Evolutionary conservation across 139 green algal genomes (phyloP).

Genomic region (Chlorella sp.): DNA sequence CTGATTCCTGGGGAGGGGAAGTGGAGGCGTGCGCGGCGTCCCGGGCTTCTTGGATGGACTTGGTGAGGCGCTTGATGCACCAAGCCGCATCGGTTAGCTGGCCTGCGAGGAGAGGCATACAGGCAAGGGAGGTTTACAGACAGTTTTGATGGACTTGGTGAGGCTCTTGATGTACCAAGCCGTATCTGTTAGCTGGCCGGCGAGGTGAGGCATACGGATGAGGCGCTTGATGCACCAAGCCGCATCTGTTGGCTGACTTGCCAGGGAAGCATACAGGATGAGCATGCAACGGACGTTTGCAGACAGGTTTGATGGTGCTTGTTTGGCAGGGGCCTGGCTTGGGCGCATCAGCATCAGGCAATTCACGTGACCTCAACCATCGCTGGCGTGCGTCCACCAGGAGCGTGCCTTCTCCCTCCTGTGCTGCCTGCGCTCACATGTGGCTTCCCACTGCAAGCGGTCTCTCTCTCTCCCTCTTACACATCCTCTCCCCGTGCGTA

Average conservation of each 20-base stretch:
- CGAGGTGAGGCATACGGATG: neutral
- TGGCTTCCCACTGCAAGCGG: no score
- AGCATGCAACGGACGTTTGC: no score
- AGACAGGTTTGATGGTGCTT: no score
- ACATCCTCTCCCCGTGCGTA: no score
- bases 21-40: neutral
- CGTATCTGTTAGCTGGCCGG: neutral
- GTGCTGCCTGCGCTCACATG: no score
- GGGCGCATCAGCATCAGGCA: no score
- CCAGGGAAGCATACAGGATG: no score
- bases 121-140: neutral
- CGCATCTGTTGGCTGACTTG: neutral
- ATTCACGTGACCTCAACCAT: no score
- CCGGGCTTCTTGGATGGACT: neutral
- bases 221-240: neutral
- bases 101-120: neutral
- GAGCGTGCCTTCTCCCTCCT: no score
- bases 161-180: neutral
- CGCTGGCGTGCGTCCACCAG: no score
- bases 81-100: neutral
- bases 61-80: neutral
- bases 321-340: no score
- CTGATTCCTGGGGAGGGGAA: neutral
- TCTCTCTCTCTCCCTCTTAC: no score
- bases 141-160: neutral